phyloP scores from a whole-genome alignment of 2,329 filamentous ascomycete genomes.

The Chalaropsis thielavioides region DNA sequence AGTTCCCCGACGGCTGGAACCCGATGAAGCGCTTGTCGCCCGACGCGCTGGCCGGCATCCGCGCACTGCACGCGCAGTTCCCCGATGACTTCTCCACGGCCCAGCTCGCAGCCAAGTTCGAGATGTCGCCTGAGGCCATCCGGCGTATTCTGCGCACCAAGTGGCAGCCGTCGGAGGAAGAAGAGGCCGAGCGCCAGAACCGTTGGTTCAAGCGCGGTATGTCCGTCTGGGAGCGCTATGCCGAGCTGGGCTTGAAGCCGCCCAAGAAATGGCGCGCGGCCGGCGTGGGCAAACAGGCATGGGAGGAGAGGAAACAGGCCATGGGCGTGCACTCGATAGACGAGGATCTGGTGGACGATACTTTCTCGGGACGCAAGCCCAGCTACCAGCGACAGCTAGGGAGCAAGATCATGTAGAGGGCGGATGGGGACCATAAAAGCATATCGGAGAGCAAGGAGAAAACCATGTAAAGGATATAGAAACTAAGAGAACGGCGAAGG shows the following conservation, averaged over 20 bases:
- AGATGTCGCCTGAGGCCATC: conserved; percentile 76
- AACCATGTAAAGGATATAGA: not conserved
- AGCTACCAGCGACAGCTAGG: conserved; percentile 9
- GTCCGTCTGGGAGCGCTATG: conserved; percentile 44
- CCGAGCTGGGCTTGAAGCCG: conserved; percentile 46
- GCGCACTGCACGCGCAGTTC: conserved; percentile 62
- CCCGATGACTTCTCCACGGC: conserved; percentile 63
- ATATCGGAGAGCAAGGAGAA: not conserved
- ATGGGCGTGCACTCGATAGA: not conserved
- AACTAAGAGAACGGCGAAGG: not conserved
- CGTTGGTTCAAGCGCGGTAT: conserved; percentile 49
- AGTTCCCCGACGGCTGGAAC: conserved; percentile 70
- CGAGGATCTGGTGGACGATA: not conserved
- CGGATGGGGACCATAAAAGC: not conserved
- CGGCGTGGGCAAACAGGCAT: conserved; percentile 27
- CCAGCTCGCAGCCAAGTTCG: conserved; percentile 61
- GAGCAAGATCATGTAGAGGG: conserved; percentile 15
- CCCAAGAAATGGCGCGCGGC: conserved; percentile 45
- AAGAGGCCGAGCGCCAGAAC: conserved; percentile 42
- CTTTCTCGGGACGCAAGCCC: not conserved
- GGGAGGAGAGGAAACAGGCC: conserved; percentile 9
- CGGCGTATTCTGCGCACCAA: conserved; percentile 72
- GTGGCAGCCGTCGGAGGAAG: conserved; percentile 47
- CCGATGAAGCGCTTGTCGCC: conserved; percentile 80
- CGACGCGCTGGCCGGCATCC: conserved; percentile 80